Evolutionary conservation across 2,329 filamentous ascomycete species (phyloP), one percentile per base, ranked within the genome.

Genomic region (Fusarium annulatum): DNA sequence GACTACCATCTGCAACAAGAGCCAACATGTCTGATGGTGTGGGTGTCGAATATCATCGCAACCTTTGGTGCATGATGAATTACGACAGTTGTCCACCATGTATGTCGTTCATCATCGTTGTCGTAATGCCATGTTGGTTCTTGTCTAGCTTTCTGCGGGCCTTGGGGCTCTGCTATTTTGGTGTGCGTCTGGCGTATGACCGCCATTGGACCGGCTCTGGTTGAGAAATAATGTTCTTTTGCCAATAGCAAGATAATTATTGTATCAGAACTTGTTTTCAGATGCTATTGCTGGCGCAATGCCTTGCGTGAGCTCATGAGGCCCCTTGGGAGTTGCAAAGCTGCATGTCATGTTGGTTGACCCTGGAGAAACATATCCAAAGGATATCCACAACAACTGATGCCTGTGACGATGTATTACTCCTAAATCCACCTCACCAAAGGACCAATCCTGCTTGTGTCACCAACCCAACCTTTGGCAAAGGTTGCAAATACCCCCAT

Each of bases 201-300:
- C 56, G 38, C 55, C 60, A 70, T 77, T 75, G 72, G 72, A 38
- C 59, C 74, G 63, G 61, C 60, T 70, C 56, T 18, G 49, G 21
- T 30, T 42, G 42, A 61, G 38, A 60, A 55, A 34, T 34, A 60
- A 55, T 45, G 64, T 67, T 61, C 49, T 56, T 48, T 61, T 64
- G 42, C 28, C 38, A 36, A 41, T 43, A 48, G 55, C 57, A 52
- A 64, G 45, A 42, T 53, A 59, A 33, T 30, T 38, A 67, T 41
- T 30, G 38, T 36, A 59, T 60, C 55, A 49, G 38, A 48, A 48
- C 58, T 65, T 73, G 48, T 33, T 56, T 69, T 53, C 19, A 49
- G 33, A 19, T 30, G 28, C 23, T 43, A 26, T 26, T 33, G 19
- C 38, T 56, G 55, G 38, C 41, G 53, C 45, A 23, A 46, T 39